Base-by-base conservation (phyloP, 2,329 filamentous ascomycete genomes). In the Lecanicillium sp. region DNA sequence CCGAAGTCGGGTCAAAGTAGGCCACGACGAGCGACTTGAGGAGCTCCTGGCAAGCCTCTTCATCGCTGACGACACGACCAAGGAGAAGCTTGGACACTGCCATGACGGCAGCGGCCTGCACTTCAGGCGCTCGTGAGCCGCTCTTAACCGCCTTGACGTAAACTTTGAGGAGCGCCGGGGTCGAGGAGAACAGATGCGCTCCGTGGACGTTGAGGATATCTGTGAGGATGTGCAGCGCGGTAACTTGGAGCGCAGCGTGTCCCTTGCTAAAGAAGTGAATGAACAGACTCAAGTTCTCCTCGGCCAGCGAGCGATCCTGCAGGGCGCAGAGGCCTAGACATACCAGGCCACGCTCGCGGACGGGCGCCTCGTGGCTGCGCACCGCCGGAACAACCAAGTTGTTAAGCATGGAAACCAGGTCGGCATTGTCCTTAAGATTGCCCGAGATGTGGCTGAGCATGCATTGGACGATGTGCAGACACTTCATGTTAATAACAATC, bases 401-500 rank as follows among this genome's bases (percentile, higher is more conserved):
- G 72, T 98, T 97, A 42, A 98, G 75, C 86, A 97, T 96, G n/a
- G 87, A 87, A 4, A 95, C 88, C n/a, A 96, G 71, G 60, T 95
- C 86, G 49, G 86, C 83, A 62, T 95, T 95, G 56, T 90, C 80
- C 66, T 96, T 90, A 30, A 97, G 73, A 59, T 87, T 87, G 52
- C 89, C 88, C 45, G 87, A 78, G 9, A 98, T 88, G 60, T 97
- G 95, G 62, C 94, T 84, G 44, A 98, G 77, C 87, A 97, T 95
- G 73, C 90, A 97, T 66, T 96, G 89, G 21, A 94, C 90, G 56
- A 98, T 96, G 62, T 96, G 87, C 52, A 98, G 76, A 65, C 93
- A 97, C 69, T 97, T 97, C 81, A 96, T 90, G 72, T 97, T 97
- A 64, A 97, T 86, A 72, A 96, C 83, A 61, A 96, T 93, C 67